Percentiles rank a stretch among this genome's conserved stretches.
These are phyloP conservation scores for Xanthoceras sorbifolium DNA, from an alignment of 345 rosid species.

Conservation along the genomic window DNA sequence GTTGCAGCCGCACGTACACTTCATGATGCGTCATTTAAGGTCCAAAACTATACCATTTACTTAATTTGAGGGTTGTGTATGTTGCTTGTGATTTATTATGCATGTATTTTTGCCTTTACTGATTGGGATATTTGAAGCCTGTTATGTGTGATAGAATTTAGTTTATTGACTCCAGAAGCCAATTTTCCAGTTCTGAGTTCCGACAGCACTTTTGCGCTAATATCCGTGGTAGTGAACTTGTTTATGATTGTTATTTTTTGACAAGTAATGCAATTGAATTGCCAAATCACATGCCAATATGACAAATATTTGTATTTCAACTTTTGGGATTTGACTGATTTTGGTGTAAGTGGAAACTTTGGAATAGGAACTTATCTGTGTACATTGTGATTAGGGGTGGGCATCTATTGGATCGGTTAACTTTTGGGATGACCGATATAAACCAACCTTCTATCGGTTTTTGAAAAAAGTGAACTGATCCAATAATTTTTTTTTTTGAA, in stretches of 20 bases:
- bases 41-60: slow-evolving; percentile 15
- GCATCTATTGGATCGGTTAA: no score
- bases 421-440: no score
- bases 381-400: neutral
- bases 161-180: neutral
- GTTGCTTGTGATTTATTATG: neutral
- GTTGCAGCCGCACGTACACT: slow-evolving; percentile 91
- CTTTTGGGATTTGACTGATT: neutral
- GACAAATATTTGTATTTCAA: no score
- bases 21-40: slow-evolving; percentile 90
- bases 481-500: no score
- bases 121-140: no score
- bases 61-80: neutral
- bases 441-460: no score
- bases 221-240: neutral
- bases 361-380: neutral
- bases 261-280: neutral
- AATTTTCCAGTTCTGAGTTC: neutral
- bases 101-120: no score
- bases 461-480: no score
- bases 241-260: neutral
- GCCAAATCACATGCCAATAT: neutral
- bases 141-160: neutral
- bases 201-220: neutral
- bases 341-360: neutral